A percentile compares a stretch with the other conserved stretches of the same genome.
Evolutionary conservation across 2,329 filamentous ascomycete species (phyloP).

Genomic region (Bipolaris zeicola): DNA sequence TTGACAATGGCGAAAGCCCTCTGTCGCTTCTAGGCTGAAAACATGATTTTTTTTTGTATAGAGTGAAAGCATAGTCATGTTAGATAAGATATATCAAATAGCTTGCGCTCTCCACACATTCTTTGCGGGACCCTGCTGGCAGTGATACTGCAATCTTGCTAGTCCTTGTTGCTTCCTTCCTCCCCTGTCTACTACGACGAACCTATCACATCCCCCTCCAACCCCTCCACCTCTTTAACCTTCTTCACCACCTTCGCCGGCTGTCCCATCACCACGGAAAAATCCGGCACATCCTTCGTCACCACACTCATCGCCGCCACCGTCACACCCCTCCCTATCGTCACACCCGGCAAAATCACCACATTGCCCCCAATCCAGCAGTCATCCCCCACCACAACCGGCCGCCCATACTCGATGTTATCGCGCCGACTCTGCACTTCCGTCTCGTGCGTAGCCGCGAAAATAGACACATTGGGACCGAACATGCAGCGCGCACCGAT

Average conservation of each 20-base stretch:
- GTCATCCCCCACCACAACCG: constrained; percentile 54
- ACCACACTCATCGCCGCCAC: constrained; percentile 85
- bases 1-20: neutral
- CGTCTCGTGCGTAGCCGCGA: constrained; percentile 59
- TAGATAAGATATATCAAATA: neutral
- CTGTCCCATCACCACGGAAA: constrained; percentile 67
- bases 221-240: constrained; percentile 23
- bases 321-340: constrained; percentile 73
- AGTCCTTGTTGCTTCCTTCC: neutral
- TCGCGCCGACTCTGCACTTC: constrained; percentile 55
- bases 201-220: constrained; percentile 11
- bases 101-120: neutral
- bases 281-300: constrained; percentile 73
- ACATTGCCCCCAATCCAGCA: constrained; percentile 57
- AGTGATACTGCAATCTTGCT: neutral
- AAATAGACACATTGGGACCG: constrained; percentile 60
- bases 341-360: constrained; percentile 74
- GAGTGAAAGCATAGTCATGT: neutral
- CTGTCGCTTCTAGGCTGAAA: neutral
- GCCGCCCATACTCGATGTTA: constrained; percentile 57
- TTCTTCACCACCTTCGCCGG: constrained; percentile 63
- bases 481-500: constrained; percentile 60
- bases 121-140: neutral
- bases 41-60: neutral
- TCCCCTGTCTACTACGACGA: neutral